A percentile compares a stretch with the other conserved stretches of the same genome.
These are phyloP conservation scores for Flagelloscypha sp. DNA, from an alignment of 768 basidiomycete species.

Conservation along the genomic window DNA sequence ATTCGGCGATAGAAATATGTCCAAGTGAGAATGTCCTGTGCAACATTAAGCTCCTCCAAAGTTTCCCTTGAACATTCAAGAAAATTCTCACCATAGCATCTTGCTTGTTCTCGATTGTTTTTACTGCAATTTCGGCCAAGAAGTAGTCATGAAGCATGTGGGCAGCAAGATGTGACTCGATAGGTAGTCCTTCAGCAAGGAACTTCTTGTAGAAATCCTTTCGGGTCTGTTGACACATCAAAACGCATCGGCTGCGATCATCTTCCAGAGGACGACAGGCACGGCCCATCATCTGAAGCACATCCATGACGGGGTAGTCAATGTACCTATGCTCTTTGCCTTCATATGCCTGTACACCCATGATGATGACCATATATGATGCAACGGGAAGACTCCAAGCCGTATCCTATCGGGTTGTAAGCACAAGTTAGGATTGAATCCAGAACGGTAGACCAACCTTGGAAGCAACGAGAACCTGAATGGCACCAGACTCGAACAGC, in stretches of 20 bases:
- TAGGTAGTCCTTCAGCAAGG: conserved; percentile 92
- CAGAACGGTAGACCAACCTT: conserved; percentile 46
- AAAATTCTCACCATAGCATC: conserved; percentile 70
- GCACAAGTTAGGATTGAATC: no score
- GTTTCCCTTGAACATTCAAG: no score
- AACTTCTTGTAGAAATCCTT: conserved; percentile 99
- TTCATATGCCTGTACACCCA: conserved; percentile 97
- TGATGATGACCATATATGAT: conserved; percentile 96
- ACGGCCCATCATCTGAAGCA: conserved; percentile 99
- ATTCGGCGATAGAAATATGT: conserved; percentile 96
- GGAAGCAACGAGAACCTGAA: conserved; percentile 90
- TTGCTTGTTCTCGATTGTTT: conserved; percentile 99
- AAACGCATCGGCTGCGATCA: conserved; percentile 82
- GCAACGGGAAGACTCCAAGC: conserved; percentile 94
- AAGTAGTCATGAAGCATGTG: conserved; percentile 94
- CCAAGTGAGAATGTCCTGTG: conserved; percentile 93
- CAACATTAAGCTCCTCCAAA: no score
- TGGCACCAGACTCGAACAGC: conserved; percentile 88
- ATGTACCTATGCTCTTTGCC: conserved; percentile 97
- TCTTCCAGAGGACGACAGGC: conserved; percentile 90
- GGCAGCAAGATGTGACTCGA: conserved; percentile 90
- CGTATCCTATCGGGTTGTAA: conserved; percentile 87
- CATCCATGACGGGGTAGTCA: conserved; percentile 97
- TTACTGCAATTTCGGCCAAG: conserved; percentile 95
- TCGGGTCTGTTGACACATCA: conserved; percentile 96